Evolutionary conservation across 225 moss, liverwort and hornwort genomes (phyloP), one percentile per base, ranked within the genome.

Genomic region (Straminergon stramineum): DNA sequence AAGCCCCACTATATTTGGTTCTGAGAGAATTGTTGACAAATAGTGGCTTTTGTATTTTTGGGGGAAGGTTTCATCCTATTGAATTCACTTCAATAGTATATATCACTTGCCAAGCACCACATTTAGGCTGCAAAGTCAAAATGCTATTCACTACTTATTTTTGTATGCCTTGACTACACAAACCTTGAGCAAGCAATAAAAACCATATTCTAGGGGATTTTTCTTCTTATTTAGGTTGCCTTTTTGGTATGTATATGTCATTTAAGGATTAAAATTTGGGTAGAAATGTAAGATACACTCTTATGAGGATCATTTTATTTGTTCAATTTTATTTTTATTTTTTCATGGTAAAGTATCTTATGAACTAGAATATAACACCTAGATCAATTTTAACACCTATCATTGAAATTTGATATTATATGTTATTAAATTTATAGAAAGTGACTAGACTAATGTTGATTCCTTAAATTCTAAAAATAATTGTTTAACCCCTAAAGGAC

Each of bases 161-260:
- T n/a, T 12, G n/a, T 4, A 37, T 68, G 13, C 11, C 6, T 0
- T 37, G 1, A 21, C 1, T 3, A 2, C 4, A 68, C 7, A n/a
- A n/a, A n/a, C 69, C n/a, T 69, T 69, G 7, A 69, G 2, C 7
- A 69, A 68, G 1, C n/a, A 68, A 21, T 2, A 68, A 6, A 7
- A n/a, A 0, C 1, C 13, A 21, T 68, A 3, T 63, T 28, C 7
- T 7, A 30, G 3, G 19, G 35, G 35, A 68, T 22, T 68, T 68
- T n/a, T 0, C n/a, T n/a, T 68, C 2, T 13, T 22, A 0, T n/a
- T 68, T 4, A 2, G 7, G 1, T 4, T 21, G 2, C 12, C 12
- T 4, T 37, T 0, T n/a, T 0, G 4, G 4, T 4, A n/a, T 13
- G 13, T 69, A 7, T 13, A 23, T 69, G 13, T 69, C 2, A 2